Evolutionary conservation across 1,284 basidiomycete species (phyloP).

Genomic region (Lentinula novae-zelandiae): DNA sequence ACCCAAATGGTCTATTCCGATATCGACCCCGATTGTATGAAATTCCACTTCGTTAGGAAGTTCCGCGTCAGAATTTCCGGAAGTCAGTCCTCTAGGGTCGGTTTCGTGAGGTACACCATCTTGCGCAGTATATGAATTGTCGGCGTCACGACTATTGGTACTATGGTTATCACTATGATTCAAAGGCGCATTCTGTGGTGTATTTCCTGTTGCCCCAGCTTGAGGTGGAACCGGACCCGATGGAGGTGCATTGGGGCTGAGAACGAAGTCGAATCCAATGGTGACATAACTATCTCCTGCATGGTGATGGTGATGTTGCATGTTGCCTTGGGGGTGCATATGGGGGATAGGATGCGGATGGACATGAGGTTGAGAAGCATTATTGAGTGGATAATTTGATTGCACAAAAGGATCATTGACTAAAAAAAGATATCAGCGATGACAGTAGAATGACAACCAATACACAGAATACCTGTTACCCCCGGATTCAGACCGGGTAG

Average conservation of each 20-base stretch:
- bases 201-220: neutral
- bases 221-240: neutral
- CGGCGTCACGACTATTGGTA: neutral
- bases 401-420: neutral
- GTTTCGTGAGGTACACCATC: neutral
- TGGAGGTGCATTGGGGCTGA: constrained; percentile 7
- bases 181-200: neutral
- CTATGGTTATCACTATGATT: neutral
- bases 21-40: neutral
- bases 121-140: neutral
- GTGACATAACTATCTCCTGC: constrained; percentile 16
- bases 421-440: neutral
- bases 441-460: neutral
- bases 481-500: neutral
- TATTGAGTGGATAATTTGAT: neutral
- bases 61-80: neutral
- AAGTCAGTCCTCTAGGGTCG: neutral
- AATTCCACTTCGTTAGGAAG: neutral
- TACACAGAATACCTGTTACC: neutral
- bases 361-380: neutral
- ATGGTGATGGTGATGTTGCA: neutral
- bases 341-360: neutral
- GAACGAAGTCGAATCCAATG: constrained; percentile 24
- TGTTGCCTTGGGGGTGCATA: neutral
- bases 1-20: neutral